Percentiles rank a stretch among this genome's conserved stretches.
These are phyloP conservation scores for Eragrostis curvula DNA, from an alignment of 176 grass and related monocot genomes.

Conservation along the genomic window DNA sequence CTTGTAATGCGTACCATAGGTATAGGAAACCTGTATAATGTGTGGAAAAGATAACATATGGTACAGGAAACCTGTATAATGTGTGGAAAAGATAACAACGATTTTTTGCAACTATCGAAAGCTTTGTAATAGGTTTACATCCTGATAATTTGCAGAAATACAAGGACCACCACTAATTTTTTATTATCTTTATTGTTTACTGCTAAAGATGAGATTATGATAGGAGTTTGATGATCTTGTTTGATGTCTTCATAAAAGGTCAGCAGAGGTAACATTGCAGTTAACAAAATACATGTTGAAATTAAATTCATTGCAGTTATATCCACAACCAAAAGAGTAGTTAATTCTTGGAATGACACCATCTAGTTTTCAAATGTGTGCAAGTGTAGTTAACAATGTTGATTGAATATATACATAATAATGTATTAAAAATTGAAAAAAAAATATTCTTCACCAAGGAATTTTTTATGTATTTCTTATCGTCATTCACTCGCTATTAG, in stretches of 20 bases:
- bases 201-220: neutral
- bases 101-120: slow-evolving; percentile 21
- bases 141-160: slow-evolving; percentile 1
- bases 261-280: no score
- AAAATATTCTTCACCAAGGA: neutral
- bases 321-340: neutral
- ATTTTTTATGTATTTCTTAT: neutral
- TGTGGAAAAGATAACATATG: neutral
- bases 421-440: neutral
- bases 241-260: neutral
- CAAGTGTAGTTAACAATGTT: neutral
- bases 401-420: no score
- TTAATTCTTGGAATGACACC: neutral
- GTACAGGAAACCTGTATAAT: slow-evolving; percentile 10
- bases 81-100: neutral
- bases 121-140: slow-evolving; percentile 10
- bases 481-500: neutral
- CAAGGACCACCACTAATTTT: neutral
- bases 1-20: slow-evolving; percentile 28
- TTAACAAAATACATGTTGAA: no score
- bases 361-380: neutral
- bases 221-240: neutral
- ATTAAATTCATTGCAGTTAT: neutral
- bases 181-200: neutral
- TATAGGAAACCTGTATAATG: slow-evolving; percentile 10